Evolutionary conservation across 768 basidiomycete genomes (phyloP), one percentile per base, ranked within the genome.

Genomic region (Cystofilobasidium capitatum): DNA sequence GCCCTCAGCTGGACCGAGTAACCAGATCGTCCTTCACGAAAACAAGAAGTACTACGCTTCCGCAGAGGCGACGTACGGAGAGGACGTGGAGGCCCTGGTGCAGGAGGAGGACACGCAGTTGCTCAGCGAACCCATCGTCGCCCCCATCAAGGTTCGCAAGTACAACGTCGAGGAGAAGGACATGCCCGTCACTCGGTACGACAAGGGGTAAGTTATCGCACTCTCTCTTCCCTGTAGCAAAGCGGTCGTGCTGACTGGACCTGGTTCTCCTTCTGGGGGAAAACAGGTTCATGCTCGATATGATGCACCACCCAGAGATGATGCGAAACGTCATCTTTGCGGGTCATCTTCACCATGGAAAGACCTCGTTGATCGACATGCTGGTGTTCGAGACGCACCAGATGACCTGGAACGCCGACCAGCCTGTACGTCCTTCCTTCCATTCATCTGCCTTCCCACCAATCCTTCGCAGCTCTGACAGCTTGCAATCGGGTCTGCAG

Each of bases 31-130:
- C 51, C 81, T 98, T 54, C 94, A 98, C 73, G 96, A 98, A 76
- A 89, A 99, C 79, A 99, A 99, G 78, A 89, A 91, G 77, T 98
- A 99, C 77, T 99, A 99, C 76, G 89, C 91, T 17, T 88, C 88
- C 17, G 94, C 96, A 0, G 81, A 81, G 64, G 91, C 97, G 22
- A 85, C 93, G 1, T 99, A 99, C 77, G 96, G 96, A 2, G 81
- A 84, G 44, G 96, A 86, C 67, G 96, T 99, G 36, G 94, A 98
- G 79, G 88, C 96, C 0, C 78, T 98, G 71, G 96, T 99, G 2
- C 96, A 98, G 75, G 96, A 99, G 77, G 96, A 99, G 79, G 96
- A 99, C 75, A 85, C 89, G 3, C 96, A 99, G 76, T 91, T 91
- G 17, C 82, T 99, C 24, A 83, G 90, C 2, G 91, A 98, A 74